Percentiles rank a stretch among this genome's conserved stretches.
phyloP scores from a whole-genome alignment of 352 stramenopile species.

The Phytophthora hibernalis region DNA sequence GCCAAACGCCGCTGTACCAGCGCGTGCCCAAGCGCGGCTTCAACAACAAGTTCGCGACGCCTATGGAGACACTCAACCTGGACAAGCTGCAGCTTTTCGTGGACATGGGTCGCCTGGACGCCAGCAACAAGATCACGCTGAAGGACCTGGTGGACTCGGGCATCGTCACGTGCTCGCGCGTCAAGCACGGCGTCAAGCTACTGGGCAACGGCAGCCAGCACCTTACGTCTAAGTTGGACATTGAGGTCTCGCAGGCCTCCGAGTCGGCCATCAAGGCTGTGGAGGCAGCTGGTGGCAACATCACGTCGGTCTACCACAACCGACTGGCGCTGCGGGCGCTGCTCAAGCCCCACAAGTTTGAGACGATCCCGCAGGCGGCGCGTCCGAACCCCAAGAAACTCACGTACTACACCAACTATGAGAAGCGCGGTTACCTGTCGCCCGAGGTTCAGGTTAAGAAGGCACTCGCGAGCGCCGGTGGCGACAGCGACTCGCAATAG shows the following conservation, averaged over 20 bases:
- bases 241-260: conserved; percentile 96
- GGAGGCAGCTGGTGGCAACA: conserved; percentile 93
- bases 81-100: conserved; percentile 96
- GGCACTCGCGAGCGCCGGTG: conserved; percentile 48
- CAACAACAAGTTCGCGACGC: conserved; percentile 93
- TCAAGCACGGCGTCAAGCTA: conserved; percentile 97
- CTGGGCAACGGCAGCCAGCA: conserved; percentile 89
- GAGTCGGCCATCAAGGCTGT: conserved; percentile 94
- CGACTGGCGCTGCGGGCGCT: conserved; percentile 93
- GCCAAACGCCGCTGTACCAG: conserved; percentile 98
- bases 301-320: conserved; percentile 98
- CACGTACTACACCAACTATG: conserved; percentile 97
- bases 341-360: conserved; percentile 97
- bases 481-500: conserved; percentile 54
- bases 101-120: conserved; percentile 95
- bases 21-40: conserved; percentile 98
- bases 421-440: conserved; percentile 97
- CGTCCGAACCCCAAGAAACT: conserved; percentile 96
- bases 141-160: conserved; percentile 91
- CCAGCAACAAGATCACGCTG: conserved; percentile 93
- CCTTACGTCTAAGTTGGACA: conserved; percentile 91
- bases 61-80: conserved; percentile 95
- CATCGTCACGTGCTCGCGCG: conserved; percentile 89
- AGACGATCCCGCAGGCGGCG: conserved; percentile 92
- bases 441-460: conserved; percentile 96